Conservation (phyloP, 192 early-diverging fungal genomes). For the Backusella psychrophila region DNA sequence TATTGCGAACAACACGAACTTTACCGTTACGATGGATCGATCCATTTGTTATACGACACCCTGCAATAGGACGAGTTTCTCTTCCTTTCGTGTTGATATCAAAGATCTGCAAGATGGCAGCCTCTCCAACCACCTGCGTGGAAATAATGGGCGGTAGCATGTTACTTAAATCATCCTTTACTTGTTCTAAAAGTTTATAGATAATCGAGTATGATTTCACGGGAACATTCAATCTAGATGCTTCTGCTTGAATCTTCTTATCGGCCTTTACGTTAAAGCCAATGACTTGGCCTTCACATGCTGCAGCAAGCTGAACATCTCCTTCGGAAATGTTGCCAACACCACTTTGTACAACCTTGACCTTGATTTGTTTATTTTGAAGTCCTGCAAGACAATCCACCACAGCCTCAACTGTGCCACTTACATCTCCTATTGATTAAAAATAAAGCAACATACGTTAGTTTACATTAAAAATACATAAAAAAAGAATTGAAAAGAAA, state of each 20-base stretch:
- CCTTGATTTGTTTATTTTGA: conserved; percentile 71
- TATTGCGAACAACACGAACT: conserved; percentile 67
- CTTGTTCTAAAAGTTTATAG: conserved; percentile 90
- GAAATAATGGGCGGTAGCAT: conserved; percentile 77
- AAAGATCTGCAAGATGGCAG: conserved; percentile 83
- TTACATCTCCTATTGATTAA: conserved; percentile 69
- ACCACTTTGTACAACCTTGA: conserved; percentile 71
- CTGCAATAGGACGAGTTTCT: conserved; percentile 70
- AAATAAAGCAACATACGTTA: background rate
- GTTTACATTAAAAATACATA: background rate
- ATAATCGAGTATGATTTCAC: conserved; percentile 81
- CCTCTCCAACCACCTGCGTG: conserved; percentile 85
- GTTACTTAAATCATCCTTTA: conserved; percentile 73
- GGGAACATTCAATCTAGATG: conserved; percentile 59
- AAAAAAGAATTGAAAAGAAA: conserved; percentile 6
- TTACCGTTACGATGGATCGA: conserved; percentile 56
- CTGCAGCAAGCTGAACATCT: conserved; percentile 76
- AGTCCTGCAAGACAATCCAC: conserved; percentile 71
- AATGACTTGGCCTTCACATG: conserved; percentile 64
- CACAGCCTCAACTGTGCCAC: conserved; percentile 90
- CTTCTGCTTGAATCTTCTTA: conserved; percentile 64
- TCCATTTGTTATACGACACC: conserved; percentile 82
- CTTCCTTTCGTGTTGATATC: conserved; percentile 77
- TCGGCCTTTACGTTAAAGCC: conserved; percentile 89
- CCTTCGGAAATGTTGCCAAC: conserved; percentile 87